Evolutionary conservation across 257 asterid species (phyloP).

Genomic region (Mentha longifolia): DNA sequence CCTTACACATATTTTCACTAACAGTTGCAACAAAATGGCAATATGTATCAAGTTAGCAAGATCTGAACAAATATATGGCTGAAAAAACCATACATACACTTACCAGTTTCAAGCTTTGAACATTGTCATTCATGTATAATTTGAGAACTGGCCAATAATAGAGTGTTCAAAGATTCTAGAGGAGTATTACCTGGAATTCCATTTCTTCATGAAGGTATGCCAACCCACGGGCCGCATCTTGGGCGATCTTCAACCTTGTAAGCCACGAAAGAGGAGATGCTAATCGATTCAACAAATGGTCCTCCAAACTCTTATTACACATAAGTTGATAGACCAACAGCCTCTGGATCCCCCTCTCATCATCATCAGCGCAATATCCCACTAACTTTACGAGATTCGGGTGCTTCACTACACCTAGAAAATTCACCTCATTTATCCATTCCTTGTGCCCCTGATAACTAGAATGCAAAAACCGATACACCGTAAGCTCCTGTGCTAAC

Average conservation of each 20-base stretch:
- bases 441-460: constrained; percentile 99
- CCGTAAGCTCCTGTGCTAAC: constrained; percentile 28
- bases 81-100: not conserved
- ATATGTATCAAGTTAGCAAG: not conserved
- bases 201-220: constrained; percentile 95
- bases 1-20: not conserved
- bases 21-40: not conserved
- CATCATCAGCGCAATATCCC: constrained; percentile 96
- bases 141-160: not conserved
- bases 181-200: constrained; percentile 82
- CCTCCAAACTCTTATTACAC: constrained; percentile 90
- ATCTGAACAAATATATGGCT: not conserved
- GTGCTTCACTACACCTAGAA: constrained; percentile 79
- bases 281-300: constrained; percentile 69
- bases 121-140: not conserved
- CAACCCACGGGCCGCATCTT: constrained; percentile 92
- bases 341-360: constrained; percentile 95
- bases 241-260: constrained; percentile 74
- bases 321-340: constrained; percentile 87
- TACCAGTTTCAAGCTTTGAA: not conserved
- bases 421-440: constrained; percentile 92
- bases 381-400: constrained; percentile 88
- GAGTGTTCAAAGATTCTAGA: not conserved
- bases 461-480: constrained; percentile 52
- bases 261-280: constrained; percentile 75